phyloP scores from a whole-genome alignment of 306 rosid genomes.

The Cicer chorassanicum region DNA sequence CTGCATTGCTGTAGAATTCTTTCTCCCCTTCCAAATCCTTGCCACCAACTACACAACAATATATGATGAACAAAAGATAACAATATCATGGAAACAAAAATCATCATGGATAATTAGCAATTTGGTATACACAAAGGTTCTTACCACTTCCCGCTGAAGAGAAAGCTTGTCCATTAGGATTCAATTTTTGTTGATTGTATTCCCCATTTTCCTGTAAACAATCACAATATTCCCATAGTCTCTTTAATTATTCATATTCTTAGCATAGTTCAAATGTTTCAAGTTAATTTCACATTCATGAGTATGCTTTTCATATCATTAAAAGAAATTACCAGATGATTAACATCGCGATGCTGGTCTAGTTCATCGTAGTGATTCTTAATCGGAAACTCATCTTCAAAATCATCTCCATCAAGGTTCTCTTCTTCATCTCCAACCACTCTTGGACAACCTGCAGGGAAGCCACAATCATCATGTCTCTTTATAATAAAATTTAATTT shows the following conservation, averaged over 20 bases:
- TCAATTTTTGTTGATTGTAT: constrained; percentile 58
- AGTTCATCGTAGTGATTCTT: constrained; percentile 52
- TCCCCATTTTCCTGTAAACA: constrained; percentile 76
- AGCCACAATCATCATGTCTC: constrained; percentile 13
- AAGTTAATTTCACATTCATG: constrained; percentile 23
- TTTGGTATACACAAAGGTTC: constrained; percentile 19
- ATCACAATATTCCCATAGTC: constrained; percentile 15
- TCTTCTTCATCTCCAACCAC: constrained; percentile 87
- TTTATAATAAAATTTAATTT: too few species aligned
- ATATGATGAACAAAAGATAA: constrained; percentile 26
- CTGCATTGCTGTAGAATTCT: constrained; percentile 67
- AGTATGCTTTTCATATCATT: neutral
- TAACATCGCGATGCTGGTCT: constrained; percentile 42
- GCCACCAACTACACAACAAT: constrained; percentile 58
- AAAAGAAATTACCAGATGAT: constrained; percentile 56
- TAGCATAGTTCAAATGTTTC: too few species aligned
- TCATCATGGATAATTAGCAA: constrained; percentile 25
- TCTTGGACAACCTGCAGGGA: constrained; percentile 79
- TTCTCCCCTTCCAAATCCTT: constrained; percentile 93
- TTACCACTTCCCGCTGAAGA: constrained; percentile 89
- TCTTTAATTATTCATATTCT: constrained; percentile 3
- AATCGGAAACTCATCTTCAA: constrained; percentile 81
- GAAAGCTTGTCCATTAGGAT: constrained; percentile 62
- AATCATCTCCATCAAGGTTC: constrained; percentile 74
- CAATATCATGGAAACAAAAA: constrained; percentile 9